Base-by-base conservation (phyloP, 768 basidiomycete genomes). In the Trametes maxima region DNA sequence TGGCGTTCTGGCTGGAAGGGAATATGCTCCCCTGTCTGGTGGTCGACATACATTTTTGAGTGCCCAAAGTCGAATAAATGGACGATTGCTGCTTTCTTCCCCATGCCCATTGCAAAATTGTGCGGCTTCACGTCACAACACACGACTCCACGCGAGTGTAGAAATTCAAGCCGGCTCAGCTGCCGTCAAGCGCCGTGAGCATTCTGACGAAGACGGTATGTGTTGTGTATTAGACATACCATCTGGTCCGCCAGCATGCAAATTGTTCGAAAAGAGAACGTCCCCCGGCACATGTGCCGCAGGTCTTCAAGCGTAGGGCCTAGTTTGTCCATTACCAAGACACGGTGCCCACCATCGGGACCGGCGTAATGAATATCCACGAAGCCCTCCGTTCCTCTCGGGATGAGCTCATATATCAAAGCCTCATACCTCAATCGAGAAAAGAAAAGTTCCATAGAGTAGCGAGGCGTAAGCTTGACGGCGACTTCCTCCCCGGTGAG, bases 91-190 rank as follows among this genome's bases (percentile, higher is more conserved):
- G 36, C n/a, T 4, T 54, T 33, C 7, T 45, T 33, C 12, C 42
- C 42, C 1, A 42, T 2, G 35, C 69, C 71, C 45, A 70, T 59
- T n/a, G n/a, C n/a, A n/a, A n/a, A n/a, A n/a, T n/a, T n/a, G n/a
- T n/a, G n/a, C n/a, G n/a, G n/a, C n/a, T 70, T 70, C 49, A 72
- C 28, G 48, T 72, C 69, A n/a, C 70, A 60, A 17, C 24, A 16
- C 13, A 72, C 44, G 13, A 70, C 8, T 2, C 67, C 65, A 7
- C 65, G 51, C 8, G 64, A 63, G 50, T 71, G 68, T 1, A 65
- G 39, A 11, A 35, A 46, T 50, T 72, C 63, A 0, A 71, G 21
- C 7, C 53, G 37, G 5, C 57, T 24, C 2, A 71, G 46, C 67
- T 72, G 49, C n/a, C 10, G 13, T 25, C n/a, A n/a, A n/a, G n/a